Evolutionary conservation across 2,329 filamentous ascomycete genomes (phyloP).

Genomic region (Alternaria postmessia): DNA sequence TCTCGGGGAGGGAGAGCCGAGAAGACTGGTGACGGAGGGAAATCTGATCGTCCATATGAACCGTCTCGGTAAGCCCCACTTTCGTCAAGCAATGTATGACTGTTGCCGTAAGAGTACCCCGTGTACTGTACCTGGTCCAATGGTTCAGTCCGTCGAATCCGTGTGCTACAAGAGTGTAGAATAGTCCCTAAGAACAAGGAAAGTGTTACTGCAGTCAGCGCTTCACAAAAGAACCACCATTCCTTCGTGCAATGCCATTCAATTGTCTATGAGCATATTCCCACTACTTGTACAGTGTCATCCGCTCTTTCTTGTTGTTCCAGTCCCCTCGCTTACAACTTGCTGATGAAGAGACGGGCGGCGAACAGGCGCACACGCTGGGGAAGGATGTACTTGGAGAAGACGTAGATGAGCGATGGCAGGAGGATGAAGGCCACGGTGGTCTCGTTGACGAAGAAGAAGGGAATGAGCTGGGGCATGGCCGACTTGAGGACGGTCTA

Average conservation of each 20-base stretch:
- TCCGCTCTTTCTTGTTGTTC: slow-evolving; percentile 11
- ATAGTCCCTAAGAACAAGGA: background rate
- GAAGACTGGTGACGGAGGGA: background rate
- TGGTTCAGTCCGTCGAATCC: background rate
- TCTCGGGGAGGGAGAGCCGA: background rate
- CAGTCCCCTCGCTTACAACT: slow-evolving; percentile 45
- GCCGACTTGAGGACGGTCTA: slow-evolving; percentile 53
- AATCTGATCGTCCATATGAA: background rate
- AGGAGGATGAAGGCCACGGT: slow-evolving; percentile 53
- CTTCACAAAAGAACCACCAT: background rate
- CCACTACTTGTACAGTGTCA: slow-evolving; percentile 45
- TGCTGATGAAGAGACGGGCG: slow-evolving; percentile 56
- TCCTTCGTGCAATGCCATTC: slow-evolving; percentile 31
- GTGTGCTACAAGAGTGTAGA: background rate
- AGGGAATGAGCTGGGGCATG: slow-evolving; percentile 56
- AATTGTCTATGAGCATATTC: slow-evolving; percentile 49
- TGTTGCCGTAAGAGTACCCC: background rate
- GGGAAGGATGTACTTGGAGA: slow-evolving; percentile 56
- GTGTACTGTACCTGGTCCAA: background rate
- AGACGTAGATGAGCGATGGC: slow-evolving; percentile 54
- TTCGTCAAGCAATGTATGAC: background rate
- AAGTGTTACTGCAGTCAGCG: background rate
- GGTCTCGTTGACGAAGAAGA: slow-evolving; percentile 58
- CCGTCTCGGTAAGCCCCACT: background rate
- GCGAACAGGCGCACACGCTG: slow-evolving; percentile 53